Base-by-base conservation (phyloP, 2,329 filamentous ascomycete genomes). In the Malbranchea zuffiana region DNA sequence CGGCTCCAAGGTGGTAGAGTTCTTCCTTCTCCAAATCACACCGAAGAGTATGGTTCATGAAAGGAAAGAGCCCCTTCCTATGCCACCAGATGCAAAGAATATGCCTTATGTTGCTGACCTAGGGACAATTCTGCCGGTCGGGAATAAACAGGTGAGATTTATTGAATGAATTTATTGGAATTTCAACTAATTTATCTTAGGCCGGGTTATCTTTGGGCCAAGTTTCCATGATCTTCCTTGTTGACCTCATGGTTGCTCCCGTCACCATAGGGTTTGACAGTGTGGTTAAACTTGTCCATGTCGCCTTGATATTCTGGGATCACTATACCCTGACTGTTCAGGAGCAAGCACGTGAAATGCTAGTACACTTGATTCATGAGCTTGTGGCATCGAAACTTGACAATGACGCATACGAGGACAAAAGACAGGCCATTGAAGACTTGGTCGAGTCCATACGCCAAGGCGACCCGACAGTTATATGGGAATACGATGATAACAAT, bases 11-110 rank as follows among this genome's bases (percentile, higher is more conserved):
- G 87, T 98, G 3, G 80, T 98, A 7, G 90, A 98, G 46, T 95
- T 95, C 48, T 69, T 98, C 37, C 66, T 96, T 18, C 71, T 92
- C 60, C 86, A 95, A 47, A 86, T 98, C 44, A 83, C 77, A 0
- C 88, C 92, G 1, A 92, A 90, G 57, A 82, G 86, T n/a, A 96
- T 98, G 88, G 86, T 95, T 6, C 84, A 86, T 6, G 81, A 82
- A 48, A 82, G 92, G 53, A 92, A 88, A 58, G 71, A 75, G 1
- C 64, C 77, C 11, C 70, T 79, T 5, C 83, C 59, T 2, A 51
- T 59, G 16, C 62, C 85, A 2, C 72, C 80, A 1, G 87, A 95
- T 52, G 73, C 79, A 36, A 71, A 69, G 41, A 72, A 72, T 35
- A 65, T 96, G 23, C 90, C 90, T 0, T 96, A 98, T 55, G 82